Evolutionary conservation across 2,329 filamentous ascomycete genomes (phyloP), one percentile per base, ranked within the genome.

Genomic region (Claviceps paspali): DNA sequence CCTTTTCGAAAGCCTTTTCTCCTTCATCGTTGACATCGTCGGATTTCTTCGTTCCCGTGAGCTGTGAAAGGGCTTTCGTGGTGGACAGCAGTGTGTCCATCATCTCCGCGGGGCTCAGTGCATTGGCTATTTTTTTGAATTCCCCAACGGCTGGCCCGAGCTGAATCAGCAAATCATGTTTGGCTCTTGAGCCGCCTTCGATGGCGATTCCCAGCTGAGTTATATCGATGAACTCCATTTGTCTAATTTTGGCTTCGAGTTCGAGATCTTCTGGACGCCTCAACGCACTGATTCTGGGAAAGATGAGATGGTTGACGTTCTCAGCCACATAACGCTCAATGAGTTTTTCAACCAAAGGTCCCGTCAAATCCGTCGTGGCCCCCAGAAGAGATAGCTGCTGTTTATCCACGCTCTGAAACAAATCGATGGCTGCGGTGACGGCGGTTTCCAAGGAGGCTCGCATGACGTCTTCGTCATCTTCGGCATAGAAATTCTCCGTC

Each of bases 261-360:
- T 95, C 86, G 7, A 82, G 64, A 51, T 98, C 91, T 45, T 95
- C 87, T 0, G 76, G 67, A 35, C 81, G 72, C 46, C 85, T 82
- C 47, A 92, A 74, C 2, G 76, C 70, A 52, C 79, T 84, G 17
- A 98, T 63, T 32, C 81, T 74, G 0, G 87, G 83, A 51, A 94
- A 98, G 8, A 98, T 64, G 21, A 92, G 70, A 50, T 88, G 80
- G 49, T 98, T 88, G 6, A 96, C 76, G 54, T 94, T 88, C 53
- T 96, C 91, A 0, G 84, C 76, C 29, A 98, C 77, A 58, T 98
- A 95, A 33, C 86, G 79, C 58, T 98, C 91, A 45, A 98, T 95
- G 49, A 98, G 68, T 43, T 83, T 78, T 60, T 98, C 92, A 1
- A 98, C 87, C 7, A 92, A 63, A 1, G 87, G 84, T 0, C 91